Conservation (phyloP, 2,329 filamentous ascomycete genomes). For the Arthroderma sp. region DNA sequence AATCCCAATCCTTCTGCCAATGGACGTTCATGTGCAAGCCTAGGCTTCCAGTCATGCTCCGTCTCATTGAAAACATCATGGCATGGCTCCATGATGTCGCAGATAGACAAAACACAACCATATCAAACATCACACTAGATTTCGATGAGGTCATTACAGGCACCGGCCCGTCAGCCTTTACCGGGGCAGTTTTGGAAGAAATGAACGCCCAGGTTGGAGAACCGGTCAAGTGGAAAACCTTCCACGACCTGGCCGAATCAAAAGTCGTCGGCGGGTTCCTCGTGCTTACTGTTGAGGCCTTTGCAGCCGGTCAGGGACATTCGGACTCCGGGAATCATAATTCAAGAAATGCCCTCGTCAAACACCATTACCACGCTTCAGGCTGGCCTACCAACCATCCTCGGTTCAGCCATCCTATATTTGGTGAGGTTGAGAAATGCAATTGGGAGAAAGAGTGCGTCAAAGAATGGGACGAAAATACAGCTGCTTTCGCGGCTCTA, state of each 20-base stretch:
- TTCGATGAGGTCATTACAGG: constrained; percentile 61
- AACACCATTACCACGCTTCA: constrained; percentile 63
- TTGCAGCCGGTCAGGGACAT: constrained; percentile 60
- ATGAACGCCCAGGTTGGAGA: constrained; percentile 42
- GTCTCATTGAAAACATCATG: constrained; percentile 55
- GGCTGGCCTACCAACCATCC: constrained; percentile 57
- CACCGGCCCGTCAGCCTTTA: constrained; percentile 61
- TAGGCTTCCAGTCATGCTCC: constrained; percentile 53
- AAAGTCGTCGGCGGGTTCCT: constrained; percentile 52
- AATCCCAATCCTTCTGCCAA: constrained; percentile 59
- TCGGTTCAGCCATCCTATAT: constrained; percentile 53
- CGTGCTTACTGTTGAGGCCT: constrained; percentile 57
- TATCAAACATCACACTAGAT: constrained; percentile 51
- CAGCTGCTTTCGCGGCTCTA: constrained; percentile 46
- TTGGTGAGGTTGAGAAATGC: constrained; percentile 56
- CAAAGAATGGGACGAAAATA: constrained; percentile 51
- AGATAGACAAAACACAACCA: constrained; percentile 43
- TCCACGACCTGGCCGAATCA: constrained; percentile 54
- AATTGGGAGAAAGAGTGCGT: constrained; percentile 58
- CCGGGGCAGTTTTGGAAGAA: constrained; percentile 49
- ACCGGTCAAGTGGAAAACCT: constrained; percentile 47
- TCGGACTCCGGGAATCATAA: constrained; percentile 60
- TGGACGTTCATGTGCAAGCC: constrained; percentile 65
- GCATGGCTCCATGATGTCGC: constrained; percentile 50
- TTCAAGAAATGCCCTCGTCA: constrained; percentile 52